A percentile compares a stretch with the other conserved stretches of the same genome.
Conservation (phyloP, 2,329 filamentous ascomycete genomes). For the Ceratocystis lukuohia region DNA sequence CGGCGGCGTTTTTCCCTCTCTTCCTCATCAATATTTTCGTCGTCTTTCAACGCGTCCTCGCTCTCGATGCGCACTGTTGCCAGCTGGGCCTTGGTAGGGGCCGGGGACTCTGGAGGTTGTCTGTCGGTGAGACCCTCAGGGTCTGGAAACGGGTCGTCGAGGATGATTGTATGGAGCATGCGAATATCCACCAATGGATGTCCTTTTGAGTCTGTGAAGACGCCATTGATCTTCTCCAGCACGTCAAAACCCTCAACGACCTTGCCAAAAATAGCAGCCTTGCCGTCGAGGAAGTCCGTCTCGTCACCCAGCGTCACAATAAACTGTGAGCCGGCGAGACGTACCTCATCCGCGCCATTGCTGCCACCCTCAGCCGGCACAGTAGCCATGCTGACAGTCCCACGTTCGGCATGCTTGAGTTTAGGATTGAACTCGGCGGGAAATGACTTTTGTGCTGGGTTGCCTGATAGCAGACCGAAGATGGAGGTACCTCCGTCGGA, state of each 20-base stretch:
- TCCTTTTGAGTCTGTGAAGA: conserved; percentile 75
- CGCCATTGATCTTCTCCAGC: conserved; percentile 81
- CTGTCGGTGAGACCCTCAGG: conserved; percentile 49
- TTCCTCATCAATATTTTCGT: conserved; percentile 60
- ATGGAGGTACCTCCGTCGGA: conserved; percentile 90
- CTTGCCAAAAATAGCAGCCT: conserved; percentile 87
- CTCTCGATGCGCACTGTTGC: conserved; percentile 85
- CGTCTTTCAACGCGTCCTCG: conserved; percentile 66
- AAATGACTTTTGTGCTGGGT: conserved; percentile 60
- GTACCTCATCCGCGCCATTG: conserved; percentile 61
- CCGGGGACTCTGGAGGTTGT: conserved; percentile 65
- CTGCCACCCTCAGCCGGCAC: conserved; percentile 58
- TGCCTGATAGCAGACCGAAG: conserved; percentile 66
- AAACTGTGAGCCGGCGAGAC: conserved; percentile 82
- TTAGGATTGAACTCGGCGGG: conserved; percentile 73
- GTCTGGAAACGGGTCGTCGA: conserved; percentile 87
- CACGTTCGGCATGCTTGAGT: conserved; percentile 75
- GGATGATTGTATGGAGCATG: conserved; percentile 78
- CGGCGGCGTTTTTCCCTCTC: conserved; percentile 65
- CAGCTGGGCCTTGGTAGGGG: conserved; percentile 71
- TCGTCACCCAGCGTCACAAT: conserved; percentile 82
- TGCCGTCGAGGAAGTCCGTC: conserved; percentile 80
- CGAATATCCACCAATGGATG: conserved; percentile 87
- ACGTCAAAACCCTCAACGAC: conserved; percentile 93
- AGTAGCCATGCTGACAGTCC: conserved; percentile 97